Percentiles rank a stretch among this genome's conserved stretches.
phyloP scores from a whole-genome alignment of 2,329 filamentous ascomycete genomes.

The Fusarium sp. region DNA sequence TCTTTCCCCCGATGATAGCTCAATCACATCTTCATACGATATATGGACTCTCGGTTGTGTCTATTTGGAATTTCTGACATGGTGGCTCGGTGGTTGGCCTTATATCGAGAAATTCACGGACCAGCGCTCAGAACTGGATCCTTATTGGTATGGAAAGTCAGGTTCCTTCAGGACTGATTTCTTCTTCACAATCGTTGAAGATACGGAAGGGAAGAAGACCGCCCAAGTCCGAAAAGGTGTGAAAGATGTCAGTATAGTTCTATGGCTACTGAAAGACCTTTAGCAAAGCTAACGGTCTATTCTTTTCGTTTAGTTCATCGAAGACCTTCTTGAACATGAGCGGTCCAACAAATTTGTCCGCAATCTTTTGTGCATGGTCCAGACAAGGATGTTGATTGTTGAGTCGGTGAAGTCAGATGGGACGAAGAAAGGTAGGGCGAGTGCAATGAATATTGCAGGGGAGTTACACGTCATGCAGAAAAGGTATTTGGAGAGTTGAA shows the following conservation, averaged over 20 bases:
- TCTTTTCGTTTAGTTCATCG: background rate
- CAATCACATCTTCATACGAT: background rate
- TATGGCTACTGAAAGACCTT: too few species aligned
- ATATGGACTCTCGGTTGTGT: background rate
- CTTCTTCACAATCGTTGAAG: background rate
- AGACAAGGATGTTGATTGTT: background rate
- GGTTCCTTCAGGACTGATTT: background rate
- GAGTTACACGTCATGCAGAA: too few species aligned
- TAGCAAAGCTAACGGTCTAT: background rate
- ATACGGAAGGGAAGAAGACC: background rate
- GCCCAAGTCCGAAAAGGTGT: background rate
- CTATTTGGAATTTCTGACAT: background rate
- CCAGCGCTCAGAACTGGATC: background rate
- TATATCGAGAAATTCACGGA: background rate
- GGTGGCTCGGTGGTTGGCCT: background rate
- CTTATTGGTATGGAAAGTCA: background rate
- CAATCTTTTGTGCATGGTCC: background rate
- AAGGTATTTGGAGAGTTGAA: too few species aligned
- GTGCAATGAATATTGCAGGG: background rate
- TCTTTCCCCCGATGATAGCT: background rate
- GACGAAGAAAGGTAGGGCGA: background rate
- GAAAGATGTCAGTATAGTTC: background rate
- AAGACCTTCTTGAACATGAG: background rate
- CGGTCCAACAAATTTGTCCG: background rate
- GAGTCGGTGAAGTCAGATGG: background rate